Conservation (phyloP, 805 yeast species). For the Kregervanrija delftensis region DNA sequence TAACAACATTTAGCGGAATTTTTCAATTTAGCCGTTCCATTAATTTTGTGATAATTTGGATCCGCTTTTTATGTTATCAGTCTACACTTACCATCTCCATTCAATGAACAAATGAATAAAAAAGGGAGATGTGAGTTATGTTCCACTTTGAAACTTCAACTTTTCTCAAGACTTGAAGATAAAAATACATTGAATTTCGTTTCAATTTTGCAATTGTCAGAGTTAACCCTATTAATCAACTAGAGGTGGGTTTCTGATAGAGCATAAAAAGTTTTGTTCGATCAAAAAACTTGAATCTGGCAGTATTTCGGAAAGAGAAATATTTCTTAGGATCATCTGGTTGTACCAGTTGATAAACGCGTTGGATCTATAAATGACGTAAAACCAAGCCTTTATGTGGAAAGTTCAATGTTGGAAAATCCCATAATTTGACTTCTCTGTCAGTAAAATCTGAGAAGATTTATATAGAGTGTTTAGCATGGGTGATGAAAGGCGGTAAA, state of each 20-base stretch:
- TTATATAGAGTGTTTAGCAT: slow-evolving; percentile 2
- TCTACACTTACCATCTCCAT: background rate
- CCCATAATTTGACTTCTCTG: background rate
- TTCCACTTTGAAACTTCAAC: background rate
- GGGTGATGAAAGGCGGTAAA: slow-evolving; percentile 3
- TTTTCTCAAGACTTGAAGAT: background rate
- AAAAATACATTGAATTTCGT: background rate
- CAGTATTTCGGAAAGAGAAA: background rate
- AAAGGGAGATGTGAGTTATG: background rate
- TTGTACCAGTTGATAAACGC: slow-evolving; percentile 1
- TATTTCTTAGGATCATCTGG: background rate
- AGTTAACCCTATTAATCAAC: background rate
- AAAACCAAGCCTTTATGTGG: slow-evolving; percentile 1
- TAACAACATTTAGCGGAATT: slow-evolving; percentile 1
- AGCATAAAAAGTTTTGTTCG: background rate
- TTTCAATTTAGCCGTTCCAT: background rate
- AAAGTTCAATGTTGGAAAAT: background rate
- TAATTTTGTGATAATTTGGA: background rate
- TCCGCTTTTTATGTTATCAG: background rate
- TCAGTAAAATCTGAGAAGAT: background rate
- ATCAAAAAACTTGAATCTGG: background rate
- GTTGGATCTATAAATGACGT: background rate
- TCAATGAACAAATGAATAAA: background rate
- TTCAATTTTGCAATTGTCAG: background rate
- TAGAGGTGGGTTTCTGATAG: slow-evolving; percentile 2